Evolutionary conservation across 1,284 basidiomycete genomes (phyloP).

Genomic region (Irpex lacteus): DNA sequence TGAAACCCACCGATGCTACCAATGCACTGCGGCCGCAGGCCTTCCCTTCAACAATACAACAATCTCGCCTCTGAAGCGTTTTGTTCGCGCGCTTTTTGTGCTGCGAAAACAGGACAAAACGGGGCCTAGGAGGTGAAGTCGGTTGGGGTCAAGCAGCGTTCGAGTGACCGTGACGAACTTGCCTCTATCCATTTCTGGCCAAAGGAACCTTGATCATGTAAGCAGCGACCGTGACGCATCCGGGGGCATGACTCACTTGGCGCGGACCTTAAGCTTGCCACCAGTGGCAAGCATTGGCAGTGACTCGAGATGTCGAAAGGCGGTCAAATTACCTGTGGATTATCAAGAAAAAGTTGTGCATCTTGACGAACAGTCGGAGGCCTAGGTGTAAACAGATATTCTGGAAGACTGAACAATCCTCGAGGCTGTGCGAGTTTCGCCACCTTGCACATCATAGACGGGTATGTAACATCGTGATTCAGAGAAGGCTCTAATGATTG

Average conservation of each 20-base stretch:
- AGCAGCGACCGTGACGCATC: not conserved
- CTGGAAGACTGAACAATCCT: no score
- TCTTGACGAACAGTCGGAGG: not conserved
- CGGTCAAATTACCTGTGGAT: not conserved
- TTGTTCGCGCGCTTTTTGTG: not conserved
- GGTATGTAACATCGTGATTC: not conserved
- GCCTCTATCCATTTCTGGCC: not conserved
- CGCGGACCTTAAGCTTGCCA: not conserved
- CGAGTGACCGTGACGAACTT: not conserved
- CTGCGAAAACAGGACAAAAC: not conserved
- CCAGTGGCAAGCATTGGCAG: not conserved
- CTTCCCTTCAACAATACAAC: not conserved
- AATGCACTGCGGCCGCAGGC: not conserved
- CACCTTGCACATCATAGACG: not conserved
- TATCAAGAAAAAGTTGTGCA: not conserved
- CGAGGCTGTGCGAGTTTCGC: no score
- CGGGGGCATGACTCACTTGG: not conserved
- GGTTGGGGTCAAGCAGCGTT: not conserved
- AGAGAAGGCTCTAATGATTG: not conserved
- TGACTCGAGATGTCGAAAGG: not conserved
- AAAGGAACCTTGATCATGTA: not conserved
- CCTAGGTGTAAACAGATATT: not conserved
- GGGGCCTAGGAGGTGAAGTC: not conserved
- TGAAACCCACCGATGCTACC: not conserved
- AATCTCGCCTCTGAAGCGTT: not conserved